A percentile compares a stretch with the other conserved stretches of the same genome.
Evolutionary conservation across 345 rosid species (phyloP).

Genomic region (Hevea brasiliensis): DNA sequence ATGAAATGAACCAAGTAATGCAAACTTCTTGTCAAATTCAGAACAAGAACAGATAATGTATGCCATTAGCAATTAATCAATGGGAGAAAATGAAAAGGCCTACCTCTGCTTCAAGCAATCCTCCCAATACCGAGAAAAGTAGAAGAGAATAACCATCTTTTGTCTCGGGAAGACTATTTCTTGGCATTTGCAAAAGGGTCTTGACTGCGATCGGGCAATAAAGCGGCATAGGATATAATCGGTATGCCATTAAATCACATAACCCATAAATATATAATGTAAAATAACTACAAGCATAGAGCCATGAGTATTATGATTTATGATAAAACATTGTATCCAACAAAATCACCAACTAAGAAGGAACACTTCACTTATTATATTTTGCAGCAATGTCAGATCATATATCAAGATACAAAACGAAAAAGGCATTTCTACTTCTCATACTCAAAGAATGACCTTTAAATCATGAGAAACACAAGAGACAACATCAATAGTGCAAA

Average conservation of each 20-base stretch:
- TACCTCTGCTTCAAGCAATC: constrained; percentile 96
- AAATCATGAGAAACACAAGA: too few relatives aligned
- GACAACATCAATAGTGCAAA: not conserved
- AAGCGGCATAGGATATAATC: constrained; percentile 37
- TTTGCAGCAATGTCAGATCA: not conserved
- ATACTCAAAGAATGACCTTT: not conserved
- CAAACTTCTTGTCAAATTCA: not conserved
- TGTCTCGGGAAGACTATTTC: constrained; percentile 65
- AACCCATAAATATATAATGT: not conserved
- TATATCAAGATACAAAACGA: not conserved
- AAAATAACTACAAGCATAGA: not conserved
- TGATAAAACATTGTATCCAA: not conserved
- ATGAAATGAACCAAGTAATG: not conserved
- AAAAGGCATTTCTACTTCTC: not conserved
- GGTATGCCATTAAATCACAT: not conserved
- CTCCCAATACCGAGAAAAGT: constrained; percentile 96
- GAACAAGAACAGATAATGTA: not conserved
- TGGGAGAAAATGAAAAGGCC: constrained; percentile 3
- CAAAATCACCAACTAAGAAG: not conserved
- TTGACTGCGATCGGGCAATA: constrained; percentile 93
- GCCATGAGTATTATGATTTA: not conserved
- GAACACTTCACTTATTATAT: not conserved
- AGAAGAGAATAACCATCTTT: constrained; percentile 93
- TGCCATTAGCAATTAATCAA: not conserved
- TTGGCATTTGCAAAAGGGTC: constrained; percentile 77